Percentiles rank a stretch among this genome's conserved stretches.
Evolutionary conservation across 2,329 filamentous ascomycete genomes (phyloP).

Genomic region (Alternaria angustiovoidea): DNA sequence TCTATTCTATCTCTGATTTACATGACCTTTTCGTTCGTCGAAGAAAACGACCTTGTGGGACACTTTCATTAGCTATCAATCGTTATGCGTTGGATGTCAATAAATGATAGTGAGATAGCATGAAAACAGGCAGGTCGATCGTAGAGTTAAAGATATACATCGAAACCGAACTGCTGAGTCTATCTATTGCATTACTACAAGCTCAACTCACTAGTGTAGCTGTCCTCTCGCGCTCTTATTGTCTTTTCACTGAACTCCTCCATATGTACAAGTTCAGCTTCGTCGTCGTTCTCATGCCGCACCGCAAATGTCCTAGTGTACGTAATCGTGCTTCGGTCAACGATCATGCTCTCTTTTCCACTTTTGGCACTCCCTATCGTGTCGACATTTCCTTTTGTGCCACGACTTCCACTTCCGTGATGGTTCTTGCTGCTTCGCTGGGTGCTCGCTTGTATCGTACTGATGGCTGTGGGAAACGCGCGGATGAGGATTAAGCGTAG

Average conservation of each 20-base stretch:
- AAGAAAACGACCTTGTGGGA: no score
- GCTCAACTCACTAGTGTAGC: not conserved
- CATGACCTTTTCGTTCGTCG: no score
- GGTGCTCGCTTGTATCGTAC: conserved; percentile 28
- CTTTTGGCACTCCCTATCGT: conserved; percentile 1
- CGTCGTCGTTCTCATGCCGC: conserved; percentile 10
- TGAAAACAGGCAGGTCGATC: no score
- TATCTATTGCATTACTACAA: not conserved
- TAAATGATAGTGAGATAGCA: no score
- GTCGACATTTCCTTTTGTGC: conserved; percentile 19
- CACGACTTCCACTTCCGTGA: conserved; percentile 29
- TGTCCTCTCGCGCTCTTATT: not conserved
- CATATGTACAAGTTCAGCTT: not conserved
- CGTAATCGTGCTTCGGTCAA: conserved; percentile 7
- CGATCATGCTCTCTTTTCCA: not conserved
- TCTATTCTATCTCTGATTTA: no score
- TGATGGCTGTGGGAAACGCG: conserved; percentile 42
- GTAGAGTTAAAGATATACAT: no score
- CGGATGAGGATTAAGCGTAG: conserved; percentile 47
- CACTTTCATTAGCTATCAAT: no score
- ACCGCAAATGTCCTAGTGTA: conserved; percentile 13
- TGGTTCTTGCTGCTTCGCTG: not conserved
- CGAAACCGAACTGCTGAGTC: no score
- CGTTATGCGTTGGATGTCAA: no score
- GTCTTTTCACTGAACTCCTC: not conserved